Conservation (phyloP, 1,284 basidiomycete species). For the Apiotrichum gamsii region DNA sequence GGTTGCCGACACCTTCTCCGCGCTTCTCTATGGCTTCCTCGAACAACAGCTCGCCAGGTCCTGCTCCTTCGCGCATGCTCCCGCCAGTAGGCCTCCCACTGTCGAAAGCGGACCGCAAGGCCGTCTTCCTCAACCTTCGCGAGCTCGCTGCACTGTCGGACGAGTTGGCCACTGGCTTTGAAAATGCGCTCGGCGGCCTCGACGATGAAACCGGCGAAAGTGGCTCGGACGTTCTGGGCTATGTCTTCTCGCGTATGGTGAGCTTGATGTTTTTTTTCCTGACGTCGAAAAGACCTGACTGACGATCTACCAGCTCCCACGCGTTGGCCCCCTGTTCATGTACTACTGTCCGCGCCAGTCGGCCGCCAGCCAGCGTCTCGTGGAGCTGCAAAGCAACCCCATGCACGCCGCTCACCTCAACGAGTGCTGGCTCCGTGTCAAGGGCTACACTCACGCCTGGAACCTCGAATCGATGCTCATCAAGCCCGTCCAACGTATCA, state of each 20-base stretch:
- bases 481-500: slow-evolving; percentile 80
- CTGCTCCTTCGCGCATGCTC: not conserved
- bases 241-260: slow-evolving; percentile 67
- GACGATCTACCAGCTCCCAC: slow-evolving; percentile 56
- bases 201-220: slow-evolving; percentile 48
- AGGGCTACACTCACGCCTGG: slow-evolving; percentile 80
- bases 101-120: slow-evolving; percentile 61
- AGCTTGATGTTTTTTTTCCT: slow-evolving; percentile 27
- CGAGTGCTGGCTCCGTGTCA: slow-evolving; percentile 62
- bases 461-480: slow-evolving; percentile 83
- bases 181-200: slow-evolving; percentile 39
- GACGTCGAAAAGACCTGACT: slow-evolving; percentile 16
- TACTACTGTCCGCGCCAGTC: slow-evolving; percentile 82
- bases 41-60: not conserved
- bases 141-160: slow-evolving; percentile 68
- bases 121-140: slow-evolving; percentile 72
- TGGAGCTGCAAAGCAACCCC: slow-evolving; percentile 39
- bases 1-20: slow-evolving; percentile 2
- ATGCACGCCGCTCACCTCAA: slow-evolving; percentile 57
- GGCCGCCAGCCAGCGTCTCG: slow-evolving; percentile 64
- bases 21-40: slow-evolving; percentile 2
- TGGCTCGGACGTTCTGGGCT: slow-evolving; percentile 64
- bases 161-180: slow-evolving; percentile 52
- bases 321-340: slow-evolving; percentile 70
- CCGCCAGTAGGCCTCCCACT: slow-evolving; percentile 53